Base-by-base conservation (phyloP, 2,329 filamentous ascomycete species). In the Emericellopsis atlantica region DNA sequence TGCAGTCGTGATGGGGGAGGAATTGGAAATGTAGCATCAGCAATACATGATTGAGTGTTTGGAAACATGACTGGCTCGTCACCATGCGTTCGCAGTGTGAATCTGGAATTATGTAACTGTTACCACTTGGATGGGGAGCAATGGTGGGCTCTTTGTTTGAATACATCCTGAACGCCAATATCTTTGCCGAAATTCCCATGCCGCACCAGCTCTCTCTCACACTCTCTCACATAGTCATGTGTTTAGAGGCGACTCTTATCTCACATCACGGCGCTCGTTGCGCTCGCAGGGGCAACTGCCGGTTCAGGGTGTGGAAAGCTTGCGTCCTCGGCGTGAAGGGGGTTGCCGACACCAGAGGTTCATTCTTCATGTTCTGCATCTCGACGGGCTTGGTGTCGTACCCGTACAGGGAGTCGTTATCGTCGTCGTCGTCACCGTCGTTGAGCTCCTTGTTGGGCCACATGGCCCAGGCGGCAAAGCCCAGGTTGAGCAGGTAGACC, bases 261-360 rank as follows among this genome's bases (percentile, higher is more conserved):
- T 9, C 22, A 23, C 22, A 15, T 12, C 24, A 29, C 14, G 16
- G 12, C 31, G 23, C 37, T 12, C 55, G 51, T 32, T 63, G 51
- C 22, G 57, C 49, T 40, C 71, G 63, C 37, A 76, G 53, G 3
- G 76, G 74, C 44, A 79, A 54, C 50, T 72, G 71, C 42, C 75
- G 60, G 46, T 80, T 73, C 37, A 81, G 61, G 11, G 72, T 70
- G 51, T 82, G 69, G 54, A 84, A 84, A 1, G 80, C 81, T 55
- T 75, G 69, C 14, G 81, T 84, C 47, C 65, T 48, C 12, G 49
- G 48, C 29, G 46, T 48, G 21, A 42, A 48, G 10, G 51, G 54
- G 5, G 52, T 54, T 15, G 32, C 21, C 6, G 24, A 31, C n/a
- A 36, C 32, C n/a, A 15, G 33, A 10, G 41, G 38, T 12, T 12